Conservation (phyloP, 2,329 filamentous ascomycete genomes). For the Hymenoscyphus linearis region DNA sequence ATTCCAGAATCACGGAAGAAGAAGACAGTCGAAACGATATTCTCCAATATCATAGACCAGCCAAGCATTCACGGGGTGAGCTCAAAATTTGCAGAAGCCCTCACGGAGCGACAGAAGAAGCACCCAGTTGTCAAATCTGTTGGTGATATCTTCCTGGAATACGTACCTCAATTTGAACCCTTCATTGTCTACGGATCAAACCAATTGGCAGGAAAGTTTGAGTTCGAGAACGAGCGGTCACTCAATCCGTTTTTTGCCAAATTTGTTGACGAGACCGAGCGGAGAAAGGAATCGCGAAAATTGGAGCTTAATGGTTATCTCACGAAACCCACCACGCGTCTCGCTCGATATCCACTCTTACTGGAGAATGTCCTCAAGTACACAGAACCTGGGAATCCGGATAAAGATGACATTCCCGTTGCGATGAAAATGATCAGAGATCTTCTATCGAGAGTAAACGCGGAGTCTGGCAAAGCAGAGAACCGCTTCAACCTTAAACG, state of each 20-base stretch:
- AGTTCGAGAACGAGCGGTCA: constrained; percentile 93
- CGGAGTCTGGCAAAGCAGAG: constrained; percentile 93
- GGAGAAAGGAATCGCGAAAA: constrained; percentile 93
- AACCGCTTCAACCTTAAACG: constrained; percentile 95
- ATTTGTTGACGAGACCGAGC: constrained; percentile 94
- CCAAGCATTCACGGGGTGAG: constrained; percentile 84
- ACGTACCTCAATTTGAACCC: constrained; percentile 85
- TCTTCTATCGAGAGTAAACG: constrained; percentile 81
- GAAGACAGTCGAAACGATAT: constrained; percentile 88
- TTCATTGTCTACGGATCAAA: constrained; percentile 96
- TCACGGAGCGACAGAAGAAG: constrained; percentile 88
- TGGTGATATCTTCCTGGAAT: constrained; percentile 91
- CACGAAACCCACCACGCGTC: constrained; percentile 91
- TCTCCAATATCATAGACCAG: constrained; percentile 86
- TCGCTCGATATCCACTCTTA: constrained; percentile 88
- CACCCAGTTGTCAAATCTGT: constrained; percentile 82
- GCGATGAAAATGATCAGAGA: constrained; percentile 83
- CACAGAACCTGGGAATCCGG: constrained; percentile 81
- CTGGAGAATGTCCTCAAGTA: constrained; percentile 90
- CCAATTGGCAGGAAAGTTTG: constrained; percentile 93
- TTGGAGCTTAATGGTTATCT: constrained; percentile 95
- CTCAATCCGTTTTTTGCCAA: constrained; percentile 78
- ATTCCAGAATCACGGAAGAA: constrained; percentile 85
- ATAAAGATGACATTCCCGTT: constrained; percentile 87
- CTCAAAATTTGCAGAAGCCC: constrained; percentile 76